A percentile compares a stretch with the other conserved stretches of the same genome.
These are phyloP conservation scores for Colletotrichum incanum DNA, from an alignment of 2,329 filamentous ascomycete species.

Conservation along the genomic window DNA sequence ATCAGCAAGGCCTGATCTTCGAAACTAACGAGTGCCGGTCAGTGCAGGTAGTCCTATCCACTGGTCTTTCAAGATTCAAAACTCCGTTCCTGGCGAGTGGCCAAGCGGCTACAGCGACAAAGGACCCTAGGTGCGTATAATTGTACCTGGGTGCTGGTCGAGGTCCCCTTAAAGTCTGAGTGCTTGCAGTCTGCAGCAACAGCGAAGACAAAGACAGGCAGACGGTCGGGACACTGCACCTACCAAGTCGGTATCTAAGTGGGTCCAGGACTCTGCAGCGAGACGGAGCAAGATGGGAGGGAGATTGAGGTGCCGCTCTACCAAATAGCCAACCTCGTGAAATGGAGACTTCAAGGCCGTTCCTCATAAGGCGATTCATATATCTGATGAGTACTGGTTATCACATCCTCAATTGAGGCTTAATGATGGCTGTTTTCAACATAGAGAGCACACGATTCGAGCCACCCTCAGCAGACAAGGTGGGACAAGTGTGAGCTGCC, in stretches of 20 bases:
- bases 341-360: neutral
- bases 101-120: slow-evolving; percentile 2
- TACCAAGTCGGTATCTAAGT: neutral
- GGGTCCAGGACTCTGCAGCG: slow-evolving; percentile 14
- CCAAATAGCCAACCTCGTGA: neutral
- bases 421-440: neutral
- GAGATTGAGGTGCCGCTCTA: neutral
- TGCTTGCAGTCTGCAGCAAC: slow-evolving; percentile 17
- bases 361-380: neutral
- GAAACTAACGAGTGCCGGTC: slow-evolving; percentile 6
- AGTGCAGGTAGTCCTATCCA: neutral
- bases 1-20: slow-evolving; percentile 23
- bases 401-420: neutral
- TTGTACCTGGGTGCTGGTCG: neutral
- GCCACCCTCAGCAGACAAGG: neutral
- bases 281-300: neutral
- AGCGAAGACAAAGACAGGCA: slow-evolving; percentile 2
- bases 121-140: slow-evolving; percentile 31
- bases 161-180: neutral
- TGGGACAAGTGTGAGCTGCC: neutral
- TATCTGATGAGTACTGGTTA: neutral
- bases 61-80: neutral
- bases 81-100: slow-evolving; percentile 11
- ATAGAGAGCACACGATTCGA: neutral
- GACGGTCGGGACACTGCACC: neutral